Conservation (phyloP, 306 rosid genomes). For the Dalbergia cultrata region DNA sequence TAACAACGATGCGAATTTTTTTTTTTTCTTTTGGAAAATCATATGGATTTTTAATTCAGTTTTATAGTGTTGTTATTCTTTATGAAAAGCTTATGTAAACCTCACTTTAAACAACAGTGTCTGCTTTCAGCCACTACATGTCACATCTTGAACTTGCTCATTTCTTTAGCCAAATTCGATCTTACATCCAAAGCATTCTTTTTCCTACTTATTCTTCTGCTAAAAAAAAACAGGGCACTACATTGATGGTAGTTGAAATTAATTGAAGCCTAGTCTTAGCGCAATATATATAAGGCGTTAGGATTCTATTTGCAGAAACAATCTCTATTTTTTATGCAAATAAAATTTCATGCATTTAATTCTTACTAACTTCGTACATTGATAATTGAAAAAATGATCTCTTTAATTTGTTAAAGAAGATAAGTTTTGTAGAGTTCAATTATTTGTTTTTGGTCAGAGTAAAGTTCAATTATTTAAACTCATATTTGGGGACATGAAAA, state of each 20-base stretch:
- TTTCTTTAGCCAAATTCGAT: constrained; percentile 1
- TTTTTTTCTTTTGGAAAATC: constrained; percentile 15
- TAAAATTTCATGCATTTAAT: not conserved
- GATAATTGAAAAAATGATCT: not conserved
- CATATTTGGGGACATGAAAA: no score
- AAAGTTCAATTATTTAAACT: no score
- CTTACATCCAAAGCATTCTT: not conserved
- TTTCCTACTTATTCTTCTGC: not conserved
- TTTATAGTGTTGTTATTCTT: constrained; percentile 6
- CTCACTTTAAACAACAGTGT: constrained; percentile 34
- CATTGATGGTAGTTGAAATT: constrained; percentile 9
- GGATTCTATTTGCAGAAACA: not conserved
- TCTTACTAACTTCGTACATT: not conserved
- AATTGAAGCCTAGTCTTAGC: not conserved
- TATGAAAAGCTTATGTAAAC: constrained; percentile 40
- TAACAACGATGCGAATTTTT: not conserved
- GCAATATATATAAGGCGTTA: not conserved
- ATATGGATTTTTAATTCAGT: constrained; percentile 22
- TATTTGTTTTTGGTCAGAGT: no score
- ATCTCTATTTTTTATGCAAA: not conserved
- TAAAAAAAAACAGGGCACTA: not conserved
- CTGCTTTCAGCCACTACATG: constrained; percentile 39
- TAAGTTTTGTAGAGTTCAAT: no score
- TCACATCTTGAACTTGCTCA: constrained; percentile 44
- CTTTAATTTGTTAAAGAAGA: not conserved